phyloP scores from a whole-genome alignment of 257 asterid species.

The Capsicum pubescens region DNA sequence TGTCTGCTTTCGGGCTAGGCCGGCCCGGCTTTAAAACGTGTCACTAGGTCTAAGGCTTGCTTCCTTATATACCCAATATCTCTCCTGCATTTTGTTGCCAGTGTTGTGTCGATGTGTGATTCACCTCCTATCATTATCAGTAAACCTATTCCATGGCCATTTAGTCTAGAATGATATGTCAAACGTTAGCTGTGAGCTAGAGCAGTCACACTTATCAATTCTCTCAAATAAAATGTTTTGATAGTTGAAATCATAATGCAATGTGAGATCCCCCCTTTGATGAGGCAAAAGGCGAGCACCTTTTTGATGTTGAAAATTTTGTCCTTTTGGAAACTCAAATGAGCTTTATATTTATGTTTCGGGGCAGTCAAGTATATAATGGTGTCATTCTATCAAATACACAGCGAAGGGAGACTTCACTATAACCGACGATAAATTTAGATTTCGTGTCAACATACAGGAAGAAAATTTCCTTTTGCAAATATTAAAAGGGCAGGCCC shows the following conservation, averaged over 20 bases:
- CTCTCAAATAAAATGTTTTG: not conserved
- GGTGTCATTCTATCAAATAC: slow-evolving; percentile 5
- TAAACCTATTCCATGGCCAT: not conserved
- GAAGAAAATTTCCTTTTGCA: not conserved
- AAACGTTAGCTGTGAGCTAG: not conserved
- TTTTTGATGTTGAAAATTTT: not conserved
- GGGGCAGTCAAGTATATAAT: not conserved
- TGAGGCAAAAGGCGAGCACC: slow-evolving; percentile 17
- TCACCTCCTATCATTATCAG: not conserved
- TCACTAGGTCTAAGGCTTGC: not conserved
- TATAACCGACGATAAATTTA: not conserved
- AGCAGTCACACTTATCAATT: slow-evolving; percentile 6
- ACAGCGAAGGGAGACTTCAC: slow-evolving; percentile 13
- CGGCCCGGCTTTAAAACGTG: not conserved
- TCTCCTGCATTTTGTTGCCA: not conserved
- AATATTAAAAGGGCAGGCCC: not conserved
- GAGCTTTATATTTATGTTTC: not conserved
- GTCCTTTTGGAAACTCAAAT: not conserved
- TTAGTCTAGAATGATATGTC: not conserved
- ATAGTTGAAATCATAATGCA: not conserved
- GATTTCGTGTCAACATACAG: not conserved
- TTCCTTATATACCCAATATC: not conserved
- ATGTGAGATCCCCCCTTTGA: not conserved
- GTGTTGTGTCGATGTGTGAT: not conserved
- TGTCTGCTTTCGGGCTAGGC: not conserved